Evolutionary conservation across 352 stramenopile genomes (phyloP).

Genomic region (Globisporangium spiculum): DNA sequence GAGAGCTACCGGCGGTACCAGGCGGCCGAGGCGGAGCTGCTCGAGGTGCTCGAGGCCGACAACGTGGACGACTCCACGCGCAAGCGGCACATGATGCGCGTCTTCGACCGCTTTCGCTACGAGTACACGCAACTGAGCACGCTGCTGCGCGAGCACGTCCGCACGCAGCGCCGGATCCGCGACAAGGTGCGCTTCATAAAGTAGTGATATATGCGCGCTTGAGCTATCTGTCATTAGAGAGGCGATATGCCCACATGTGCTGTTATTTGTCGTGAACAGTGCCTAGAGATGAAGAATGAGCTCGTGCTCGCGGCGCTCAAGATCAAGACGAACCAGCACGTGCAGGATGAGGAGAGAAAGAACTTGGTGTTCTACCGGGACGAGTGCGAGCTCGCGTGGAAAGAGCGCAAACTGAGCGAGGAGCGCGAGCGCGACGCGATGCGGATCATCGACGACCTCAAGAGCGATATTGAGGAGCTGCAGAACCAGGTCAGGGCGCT

Average conservation of each 20-base stretch:
- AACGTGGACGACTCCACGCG: slow-evolving; percentile 43
- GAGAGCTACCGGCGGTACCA: slow-evolving; percentile 37
- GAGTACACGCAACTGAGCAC: slow-evolving; percentile 63
- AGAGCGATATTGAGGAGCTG: slow-evolving; percentile 51
- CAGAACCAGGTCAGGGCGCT: slow-evolving; percentile 51
- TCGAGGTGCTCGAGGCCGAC: slow-evolving; percentile 47
- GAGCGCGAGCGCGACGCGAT: slow-evolving; percentile 60
- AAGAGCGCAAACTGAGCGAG: slow-evolving; percentile 48
- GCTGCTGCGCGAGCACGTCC: slow-evolving; percentile 49
- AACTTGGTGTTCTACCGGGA: slow-evolving; percentile 70
- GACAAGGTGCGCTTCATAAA: slow-evolving; percentile 34
- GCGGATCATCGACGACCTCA: slow-evolving; percentile 68
- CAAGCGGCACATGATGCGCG: slow-evolving; percentile 56
- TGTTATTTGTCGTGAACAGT: slow-evolving; percentile 15
- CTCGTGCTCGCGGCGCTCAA: slow-evolving; percentile 53
- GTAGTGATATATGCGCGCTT: not conserved
- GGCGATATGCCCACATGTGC: too few relatives aligned
- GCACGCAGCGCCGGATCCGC: slow-evolving; percentile 49
- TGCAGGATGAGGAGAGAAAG: slow-evolving; percentile 71
- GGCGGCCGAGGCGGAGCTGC: slow-evolving; percentile 43
- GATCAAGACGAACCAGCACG: slow-evolving; percentile 53
- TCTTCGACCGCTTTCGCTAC: slow-evolving; percentile 65
- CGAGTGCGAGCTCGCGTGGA: slow-evolving; percentile 71
- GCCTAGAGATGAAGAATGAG: slow-evolving; percentile 67
- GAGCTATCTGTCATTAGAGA: not conserved